These are phyloP conservation scores for Monilinia fructigena DNA, from an alignment of 2,329 filamentous ascomycete species.

Conservation along the genomic window DNA sequence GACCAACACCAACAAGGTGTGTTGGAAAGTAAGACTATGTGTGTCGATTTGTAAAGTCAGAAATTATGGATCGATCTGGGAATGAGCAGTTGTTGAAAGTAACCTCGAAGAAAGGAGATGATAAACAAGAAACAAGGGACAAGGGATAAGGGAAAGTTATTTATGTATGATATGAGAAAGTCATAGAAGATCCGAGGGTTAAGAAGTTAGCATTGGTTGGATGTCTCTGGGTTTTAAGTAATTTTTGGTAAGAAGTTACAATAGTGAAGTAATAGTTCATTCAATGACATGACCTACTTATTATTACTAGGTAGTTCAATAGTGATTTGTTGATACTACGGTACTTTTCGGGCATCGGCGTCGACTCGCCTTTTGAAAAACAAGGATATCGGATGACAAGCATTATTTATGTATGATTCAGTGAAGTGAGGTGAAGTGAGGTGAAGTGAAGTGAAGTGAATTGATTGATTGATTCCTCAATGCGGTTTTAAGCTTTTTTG, in stretches of 20 bases:
- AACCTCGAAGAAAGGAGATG: background rate
- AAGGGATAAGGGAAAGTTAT: background rate
- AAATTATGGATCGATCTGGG: background rate
- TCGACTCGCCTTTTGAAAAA: background rate
- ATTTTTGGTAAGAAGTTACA: background rate
- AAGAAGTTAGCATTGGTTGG: too few species aligned
- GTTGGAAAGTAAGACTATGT: conserved; percentile 8
- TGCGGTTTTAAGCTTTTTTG: background rate
- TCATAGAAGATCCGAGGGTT: background rate
- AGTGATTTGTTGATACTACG: background rate
- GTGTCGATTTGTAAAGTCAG: background rate
- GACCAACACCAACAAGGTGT: conserved; percentile 10
- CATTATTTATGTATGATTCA: background rate
- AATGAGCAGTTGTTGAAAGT: background rate
- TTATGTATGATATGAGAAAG: background rate
- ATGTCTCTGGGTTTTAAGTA: background rate
- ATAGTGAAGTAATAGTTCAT: background rate
- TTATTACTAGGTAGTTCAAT: too few species aligned
- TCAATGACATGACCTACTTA: background rate
- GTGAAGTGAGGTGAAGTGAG: background rate
- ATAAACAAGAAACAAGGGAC: too few species aligned
- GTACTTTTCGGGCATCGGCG: conserved; percentile 11
- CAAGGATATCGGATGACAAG: background rate
- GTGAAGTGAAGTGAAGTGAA: too few species aligned
- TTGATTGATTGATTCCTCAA: background rate